Evolutionary conservation across 2,329 filamentous ascomycete species (phyloP), one percentile per base, ranked within the genome.

Genomic region (Lasiodiplodia sp.): DNA sequence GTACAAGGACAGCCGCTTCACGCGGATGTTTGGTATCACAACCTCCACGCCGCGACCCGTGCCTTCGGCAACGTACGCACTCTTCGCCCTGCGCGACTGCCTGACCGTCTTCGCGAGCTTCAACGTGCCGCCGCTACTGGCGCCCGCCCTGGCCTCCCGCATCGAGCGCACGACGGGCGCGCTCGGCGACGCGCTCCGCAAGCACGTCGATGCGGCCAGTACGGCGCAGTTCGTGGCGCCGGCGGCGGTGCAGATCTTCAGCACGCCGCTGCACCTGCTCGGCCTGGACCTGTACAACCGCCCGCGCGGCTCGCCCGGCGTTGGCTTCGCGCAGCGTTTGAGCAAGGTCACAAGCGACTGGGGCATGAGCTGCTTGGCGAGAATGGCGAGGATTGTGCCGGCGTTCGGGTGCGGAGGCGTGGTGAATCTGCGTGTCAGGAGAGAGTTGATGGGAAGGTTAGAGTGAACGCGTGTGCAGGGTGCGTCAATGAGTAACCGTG

Each of bases 61-160:
- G 0, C 90, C 92, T 0, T 80, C 88, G 38, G 84, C 91, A 1
- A 92, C 90, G 10, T 96, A 94, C 80, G 83, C 86, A 0, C 87
- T 97, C 68, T 97, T 97, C 83, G 90, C 92, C 3, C 77, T 91
- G 67, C 89, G 94, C 73, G 94, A 97, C 82, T 93, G 91, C 80
- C 82, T 97, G 70, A 97, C 94, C 64, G 94, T 97, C 74, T 97
- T 96, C 79, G 93, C 93, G 4, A 92, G 89, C 14, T 98, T 97
- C 86, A 97, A 97, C 77, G 83, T 97, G 2, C 95, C 95, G 0
- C 88, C 92, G 0, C 76, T 96, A 2, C 84, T 97, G 11, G 92
- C 92, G 0, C 93, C 93, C 0, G 80, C 83, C 6, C 82, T 97
- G 23, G 87, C 80, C 4, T 18, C 51, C 28, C 16, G 21, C 3